A percentile compares a stretch with the other conserved stretches of the same genome.
Evolutionary conservation across 2,329 filamentous ascomycete genomes (phyloP).

Genomic region (Beauveria brongniartii): DNA sequence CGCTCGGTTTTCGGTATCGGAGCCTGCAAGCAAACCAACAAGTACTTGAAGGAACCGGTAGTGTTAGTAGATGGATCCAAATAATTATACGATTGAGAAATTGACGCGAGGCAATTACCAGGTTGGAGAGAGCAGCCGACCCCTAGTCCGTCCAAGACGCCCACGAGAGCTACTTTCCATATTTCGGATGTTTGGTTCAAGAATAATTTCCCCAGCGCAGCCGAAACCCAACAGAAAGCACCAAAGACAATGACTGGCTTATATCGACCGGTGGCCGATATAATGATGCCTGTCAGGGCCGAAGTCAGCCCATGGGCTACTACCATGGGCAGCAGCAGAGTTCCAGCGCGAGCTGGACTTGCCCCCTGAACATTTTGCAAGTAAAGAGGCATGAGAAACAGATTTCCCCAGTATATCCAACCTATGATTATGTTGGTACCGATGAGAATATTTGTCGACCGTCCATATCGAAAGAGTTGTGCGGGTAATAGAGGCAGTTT

Average conservation of each 20-base stretch:
- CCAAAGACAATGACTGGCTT: conserved; percentile 2
- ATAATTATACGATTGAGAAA: background rate
- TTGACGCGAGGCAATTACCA: background rate
- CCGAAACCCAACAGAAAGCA: background rate
- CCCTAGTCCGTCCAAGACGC: background rate
- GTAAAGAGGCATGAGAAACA: background rate
- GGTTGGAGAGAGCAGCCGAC: conserved; percentile 4
- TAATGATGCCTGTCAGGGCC: conserved; percentile 3
- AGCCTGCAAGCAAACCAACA: background rate
- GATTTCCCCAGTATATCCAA: conserved; percentile 2
- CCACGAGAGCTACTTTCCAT: background rate
- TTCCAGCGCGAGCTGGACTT: background rate
- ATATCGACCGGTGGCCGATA: background rate
- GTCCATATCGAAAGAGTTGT: conserved; percentile 1
- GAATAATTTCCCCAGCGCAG: background rate
- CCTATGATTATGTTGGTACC: background rate
- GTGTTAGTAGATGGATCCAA: background rate
- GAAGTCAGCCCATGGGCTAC: background rate
- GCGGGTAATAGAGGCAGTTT: background rate
- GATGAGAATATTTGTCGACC: background rate
- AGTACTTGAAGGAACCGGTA: background rate
- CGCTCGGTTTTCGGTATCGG: background rate
- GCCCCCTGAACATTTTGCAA: background rate
- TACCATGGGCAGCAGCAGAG: background rate
- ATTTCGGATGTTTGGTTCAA: background rate